A percentile compares a stretch with the other conserved stretches of the same genome.
Conservation (phyloP, 495 filamentous ascomycete genomes). For the Neurospora sp. region DNA sequence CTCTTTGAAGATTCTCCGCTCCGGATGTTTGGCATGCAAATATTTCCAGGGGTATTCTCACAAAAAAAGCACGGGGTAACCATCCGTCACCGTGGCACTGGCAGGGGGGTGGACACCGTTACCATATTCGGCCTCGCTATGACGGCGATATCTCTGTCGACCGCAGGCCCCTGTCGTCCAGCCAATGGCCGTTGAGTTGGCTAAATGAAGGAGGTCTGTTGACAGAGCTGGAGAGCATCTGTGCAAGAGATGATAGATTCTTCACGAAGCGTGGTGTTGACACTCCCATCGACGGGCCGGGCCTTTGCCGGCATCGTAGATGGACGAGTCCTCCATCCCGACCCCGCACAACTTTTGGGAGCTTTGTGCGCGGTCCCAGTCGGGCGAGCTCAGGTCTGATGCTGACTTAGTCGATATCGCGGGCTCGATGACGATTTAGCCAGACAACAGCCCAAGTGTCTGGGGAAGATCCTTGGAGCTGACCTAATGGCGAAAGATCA, state of each 20-base stretch:
- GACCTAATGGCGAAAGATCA: not conserved
- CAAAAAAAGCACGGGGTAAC: slow-evolving; percentile 8
- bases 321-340: not conserved
- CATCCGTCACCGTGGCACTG: slow-evolving; percentile 12
- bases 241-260: not conserved
- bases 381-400: not conserved
- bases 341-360: not conserved
- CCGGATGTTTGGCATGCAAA: not conserved
- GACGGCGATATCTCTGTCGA: slow-evolving; percentile 5
- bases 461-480: not conserved
- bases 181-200: slow-evolving; percentile 16
- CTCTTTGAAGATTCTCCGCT: not conserved
- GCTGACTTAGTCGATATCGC: not conserved
- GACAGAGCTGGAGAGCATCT: slow-evolving; percentile 17
- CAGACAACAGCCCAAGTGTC: not conserved
- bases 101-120: slow-evolving; percentile 10
- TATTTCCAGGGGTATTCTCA: not conserved
- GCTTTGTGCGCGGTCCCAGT: not conserved
- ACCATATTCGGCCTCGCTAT: slow-evolving; percentile 16
- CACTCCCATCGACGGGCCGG: not conserved
- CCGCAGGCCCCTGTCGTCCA: slow-evolving; percentile 6
- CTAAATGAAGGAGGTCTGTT: slow-evolving; percentile 20
- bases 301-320: not conserved
- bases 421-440: not conserved
- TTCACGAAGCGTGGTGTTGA: slow-evolving; percentile 1